Percentiles rank a stretch among this genome's conserved stretches.
phyloP scores from a whole-genome alignment of 1,284 basidiomycete genomes.

The Ceratobasidium sp. region DNA sequence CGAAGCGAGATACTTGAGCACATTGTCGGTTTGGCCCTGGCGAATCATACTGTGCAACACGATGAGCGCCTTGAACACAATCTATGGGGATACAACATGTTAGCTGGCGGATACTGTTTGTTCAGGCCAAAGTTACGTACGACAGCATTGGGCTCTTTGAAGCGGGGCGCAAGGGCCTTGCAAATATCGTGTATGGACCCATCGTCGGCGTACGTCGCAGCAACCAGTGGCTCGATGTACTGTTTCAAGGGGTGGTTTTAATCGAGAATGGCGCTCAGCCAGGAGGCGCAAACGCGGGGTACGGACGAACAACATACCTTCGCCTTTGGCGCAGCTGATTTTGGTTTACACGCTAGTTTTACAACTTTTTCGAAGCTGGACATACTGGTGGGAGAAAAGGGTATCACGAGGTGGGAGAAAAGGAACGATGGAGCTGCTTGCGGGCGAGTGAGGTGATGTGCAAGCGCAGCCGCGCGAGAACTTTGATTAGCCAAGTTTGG shows the following conservation, averaged over 20 bases:
- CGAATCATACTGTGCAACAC: conserved; percentile 96
- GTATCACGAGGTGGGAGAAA: conserved; percentile 12
- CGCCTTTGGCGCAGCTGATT: conserved; percentile 90
- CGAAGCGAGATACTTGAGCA: conserved; percentile 83
- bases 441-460: conserved; percentile 34
- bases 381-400: conserved; percentile 28
- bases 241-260: conserved; percentile 54
- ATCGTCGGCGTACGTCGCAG: conserved; percentile 93
- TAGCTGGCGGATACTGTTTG: not conserved
- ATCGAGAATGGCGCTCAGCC: not conserved
- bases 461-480: conserved; percentile 25
- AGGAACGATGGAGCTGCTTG: not conserved
- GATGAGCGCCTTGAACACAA: conserved; percentile 96
- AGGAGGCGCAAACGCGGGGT: conserved; percentile 53
- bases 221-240: conserved; percentile 92
- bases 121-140: conserved; percentile 61
- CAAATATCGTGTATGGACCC: conserved; percentile 92
- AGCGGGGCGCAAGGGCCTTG: conserved; percentile 81
- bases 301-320: conserved; percentile 69
- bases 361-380: conserved; percentile 74
- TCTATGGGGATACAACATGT: conserved; percentile 63
- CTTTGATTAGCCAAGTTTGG: conserved; percentile 38
- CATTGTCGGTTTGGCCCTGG: conserved; percentile 91
- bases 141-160: conserved; percentile 90
- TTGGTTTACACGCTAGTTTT: conserved; percentile 94